Evolutionary conservation across 371 early-diverging fungal species (phyloP), one percentile per base, ranked within the genome.

Genomic region (Mucor irregularis): DNA sequence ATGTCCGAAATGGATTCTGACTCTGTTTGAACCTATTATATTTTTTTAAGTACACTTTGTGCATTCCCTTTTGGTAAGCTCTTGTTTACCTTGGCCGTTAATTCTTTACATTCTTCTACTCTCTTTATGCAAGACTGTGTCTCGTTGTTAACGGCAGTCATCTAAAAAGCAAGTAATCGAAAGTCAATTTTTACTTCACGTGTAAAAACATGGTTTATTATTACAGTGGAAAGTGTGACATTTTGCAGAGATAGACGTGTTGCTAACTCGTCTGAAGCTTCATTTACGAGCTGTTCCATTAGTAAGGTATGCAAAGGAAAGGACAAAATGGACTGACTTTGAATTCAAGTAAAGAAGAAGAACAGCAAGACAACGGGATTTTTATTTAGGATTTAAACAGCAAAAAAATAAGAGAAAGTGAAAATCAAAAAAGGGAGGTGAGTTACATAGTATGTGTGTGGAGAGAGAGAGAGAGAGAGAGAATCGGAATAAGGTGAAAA

Each of bases 21-120:
- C 14, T 71, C 71, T 31, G 31, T 26, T 21, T 64, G 62, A 35
- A 53, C 33, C 68, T 72, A 50, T 14, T n/a, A 14, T 35, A n/a
- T n/a, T n/a, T 35, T 9, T 14, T n/a, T n/a, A 24, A 11, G 1
- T n/a, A n/a, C n/a, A n/a, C n/a, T n/a, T 10, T 22, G 13, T 21
- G 25, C 26, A 5, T 14, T 26, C 26, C 16, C 8, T 34, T 13
- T 28, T 8, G 4, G 14, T 43, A n/a, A n/a, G n/a, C 37, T 2
- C n/a, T 9, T 35, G 3, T 35, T 26, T 62, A 73, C 70, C 53
- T 69, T 62, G 31, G 51, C 35, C 5, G 56, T 42, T 22, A 44
- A 29, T 30, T 59, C 46, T n/a, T 56, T 47, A 11, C 58, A 52
- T 7, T 69, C 61, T 33, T 63, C 16, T 4, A 70, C 51, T 9